Evolutionary conservation across 208 protist genomes (phyloP), one percentile per base, ranked within the genome.

Genomic region (Wallacemonas collosoma): DNA sequence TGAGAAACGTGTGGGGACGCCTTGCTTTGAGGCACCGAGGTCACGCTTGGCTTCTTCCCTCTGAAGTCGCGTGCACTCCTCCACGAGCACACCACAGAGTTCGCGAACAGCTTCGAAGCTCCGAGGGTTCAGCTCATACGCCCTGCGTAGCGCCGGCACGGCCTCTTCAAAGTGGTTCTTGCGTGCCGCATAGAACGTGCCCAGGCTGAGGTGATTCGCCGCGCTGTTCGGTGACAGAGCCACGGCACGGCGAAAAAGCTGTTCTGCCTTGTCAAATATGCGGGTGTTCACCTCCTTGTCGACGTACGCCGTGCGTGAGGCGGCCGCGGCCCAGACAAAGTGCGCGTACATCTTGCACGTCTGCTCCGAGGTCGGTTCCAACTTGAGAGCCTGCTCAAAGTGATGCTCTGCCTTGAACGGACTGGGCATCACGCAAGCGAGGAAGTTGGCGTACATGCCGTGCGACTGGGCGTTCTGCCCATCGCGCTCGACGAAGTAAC

Each of bases 121-220:
- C 38, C 77, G 35, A 1, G 89, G 89, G 56, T 78, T 83, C 15
- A 89, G 72, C 63, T 72, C 57, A 45, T 88, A 85, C 15, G 89
- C 89, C 35, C 66, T 75, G 51, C 90, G 79, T 50, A 94, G 76
- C 70, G 83, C 75, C 45, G 58, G 26, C 41, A 93, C 78, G 4
- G 89, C 86, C 53, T 91, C 85, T n/a, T 91, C 77, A 65, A 92
- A 90, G 67, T 86, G 72, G 57, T 89, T 76, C 43, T 73, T 79
- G 12, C 81, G 68, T 38, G 82, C 83, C 9, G 87, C 80, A 75
- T 90, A 94, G 72, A 91, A 88, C 17, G 76, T 72, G 50, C 89
- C 87, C 55, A 94, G 78, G 15, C 83, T 75, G 11, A 81, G 81
- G 40, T 81, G 76, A 26, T 82, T 72, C 6, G 62, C 71, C 43